These are phyloP conservation scores for Tricholoma saponaceum DNA, from an alignment of 768 basidiomycete species.

Conservation along the genomic window DNA sequence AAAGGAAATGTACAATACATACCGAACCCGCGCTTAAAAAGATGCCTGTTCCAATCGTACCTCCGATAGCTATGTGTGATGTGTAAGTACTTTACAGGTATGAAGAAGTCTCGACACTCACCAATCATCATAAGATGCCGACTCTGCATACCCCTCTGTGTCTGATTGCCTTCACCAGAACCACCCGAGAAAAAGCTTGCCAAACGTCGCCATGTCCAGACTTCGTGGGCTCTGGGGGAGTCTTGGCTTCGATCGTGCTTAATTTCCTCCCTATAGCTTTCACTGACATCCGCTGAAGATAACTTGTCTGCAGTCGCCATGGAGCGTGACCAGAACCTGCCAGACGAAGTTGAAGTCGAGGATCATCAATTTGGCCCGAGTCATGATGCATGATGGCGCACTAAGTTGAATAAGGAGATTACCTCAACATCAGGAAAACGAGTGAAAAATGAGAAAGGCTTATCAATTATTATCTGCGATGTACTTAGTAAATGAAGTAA, in stretches of 20 bases:
- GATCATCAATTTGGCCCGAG: too few species aligned
- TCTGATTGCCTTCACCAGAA: conserved; percentile 16
- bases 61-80: conserved; percentile 41
- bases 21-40: conserved; percentile 58
- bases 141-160: conserved; percentile 26
- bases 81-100: neutral
- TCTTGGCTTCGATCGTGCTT: neutral
- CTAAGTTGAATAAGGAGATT: too few species aligned
- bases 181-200: conserved; percentile 3
- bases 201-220: conserved; percentile 2
- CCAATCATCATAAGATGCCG: conserved; percentile 31
- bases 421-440: too few species aligned
- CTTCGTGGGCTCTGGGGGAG: neutral
- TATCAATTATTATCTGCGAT: too few species aligned
- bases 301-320: neutral
- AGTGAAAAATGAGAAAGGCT: too few species aligned
- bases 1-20: conserved; percentile 9
- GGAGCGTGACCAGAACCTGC: neutral
- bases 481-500: too few species aligned
- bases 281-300: neutral
- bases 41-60: conserved; percentile 58
- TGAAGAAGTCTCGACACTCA: conserved; percentile 1
- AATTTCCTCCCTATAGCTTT: neutral
- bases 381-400: too few species aligned
- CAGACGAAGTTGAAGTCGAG: too few species aligned